A percentile compares a stretch with the other conserved stretches of the same genome.
Conservation (phyloP, 768 basidiomycete genomes). For the Mrakia frigida region DNA sequence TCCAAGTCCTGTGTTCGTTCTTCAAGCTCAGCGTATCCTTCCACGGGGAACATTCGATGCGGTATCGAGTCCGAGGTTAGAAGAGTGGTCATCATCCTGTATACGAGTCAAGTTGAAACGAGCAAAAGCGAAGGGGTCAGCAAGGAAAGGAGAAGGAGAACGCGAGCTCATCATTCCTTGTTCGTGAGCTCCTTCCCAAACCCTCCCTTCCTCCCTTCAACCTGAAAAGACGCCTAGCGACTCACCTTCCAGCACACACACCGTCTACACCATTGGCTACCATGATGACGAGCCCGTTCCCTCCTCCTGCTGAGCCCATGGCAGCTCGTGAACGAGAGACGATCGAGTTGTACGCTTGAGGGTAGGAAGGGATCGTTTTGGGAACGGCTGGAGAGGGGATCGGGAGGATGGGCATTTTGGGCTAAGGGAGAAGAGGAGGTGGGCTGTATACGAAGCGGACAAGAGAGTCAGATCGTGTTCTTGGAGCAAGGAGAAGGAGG, state of each 20-base stretch:
- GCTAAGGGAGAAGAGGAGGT: background rate
- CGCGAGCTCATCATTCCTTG: background rate
- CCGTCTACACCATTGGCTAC: slow-evolving; percentile 32
- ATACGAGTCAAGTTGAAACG: slow-evolving; percentile 44
- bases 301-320: slow-evolving; percentile 25
- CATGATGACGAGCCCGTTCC: slow-evolving; percentile 32
- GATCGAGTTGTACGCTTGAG: slow-evolving; percentile 31
- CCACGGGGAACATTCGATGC: slow-evolving; percentile 82
- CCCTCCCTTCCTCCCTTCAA: background rate
- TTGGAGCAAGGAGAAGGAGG: too few species aligned
- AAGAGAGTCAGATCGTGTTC: background rate
- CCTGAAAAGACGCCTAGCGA: background rate
- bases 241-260: slow-evolving; percentile 29
- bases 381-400: slow-evolving; percentile 22
- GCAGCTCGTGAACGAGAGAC: slow-evolving; percentile 20
- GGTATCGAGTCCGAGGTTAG: slow-evolving; percentile 91
- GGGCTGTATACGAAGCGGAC: background rate
- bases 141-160: background rate
- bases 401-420: slow-evolving; percentile 29
- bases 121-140: background rate
- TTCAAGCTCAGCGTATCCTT: slow-evolving; percentile 73
- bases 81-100: slow-evolving; percentile 79
- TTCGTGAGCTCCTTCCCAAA: background rate
- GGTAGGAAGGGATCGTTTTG: slow-evolving; percentile 17
- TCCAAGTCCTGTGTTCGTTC: slow-evolving; percentile 60